Evolutionary conservation across 805 yeast genomes (phyloP), one percentile per base, ranked within the genome.

Genomic region (Cyberlindnera xylosilytica): DNA sequence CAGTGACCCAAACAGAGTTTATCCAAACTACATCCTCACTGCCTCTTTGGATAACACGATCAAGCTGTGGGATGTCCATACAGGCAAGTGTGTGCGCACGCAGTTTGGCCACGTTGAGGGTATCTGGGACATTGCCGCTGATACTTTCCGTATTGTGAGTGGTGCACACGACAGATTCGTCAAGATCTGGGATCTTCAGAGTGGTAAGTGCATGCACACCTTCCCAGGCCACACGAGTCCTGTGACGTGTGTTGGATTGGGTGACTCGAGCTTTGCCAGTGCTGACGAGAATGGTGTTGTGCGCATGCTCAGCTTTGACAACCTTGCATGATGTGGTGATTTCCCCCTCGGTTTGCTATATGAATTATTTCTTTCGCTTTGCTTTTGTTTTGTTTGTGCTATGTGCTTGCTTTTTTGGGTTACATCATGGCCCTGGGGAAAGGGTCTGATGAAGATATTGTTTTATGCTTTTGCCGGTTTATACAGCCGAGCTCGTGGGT

Each of bases 21-120:
- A 78, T 45, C 97, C 97, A 12, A 83, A 95, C 0, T 95, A 91
- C 64, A 62, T 90, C 42, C 65, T 90, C 20, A 83, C 97, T 0
- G 88, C 95, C 13, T 87, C 97, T 1, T 68, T 91, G 46, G 98
- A 90, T 63, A 89, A 89, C 63, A 90, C 97, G 6, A 88, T 90
- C 62, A 88, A 90, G 61, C 63, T 91, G 36, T 90, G 97, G 97
- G 95, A 88, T 53, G 83, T 89, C 23, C 72, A 71, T 48, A 79
- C 93, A 1, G 97, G 97, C 4, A 78, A 80, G 61, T 91, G 98
- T 58, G 78, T 89, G 10, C 73, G 97, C 44, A 93, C 99, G 0
- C 91, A 93, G 63, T 93, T 91, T 68, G 99, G 99, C 3, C 99
- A 93, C 60, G 88, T 91, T 41, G 98, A 93, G 64, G 99, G 99